Conservation (phyloP, 2,329 filamentous ascomycete species). For the Nemania serpens region DNA sequence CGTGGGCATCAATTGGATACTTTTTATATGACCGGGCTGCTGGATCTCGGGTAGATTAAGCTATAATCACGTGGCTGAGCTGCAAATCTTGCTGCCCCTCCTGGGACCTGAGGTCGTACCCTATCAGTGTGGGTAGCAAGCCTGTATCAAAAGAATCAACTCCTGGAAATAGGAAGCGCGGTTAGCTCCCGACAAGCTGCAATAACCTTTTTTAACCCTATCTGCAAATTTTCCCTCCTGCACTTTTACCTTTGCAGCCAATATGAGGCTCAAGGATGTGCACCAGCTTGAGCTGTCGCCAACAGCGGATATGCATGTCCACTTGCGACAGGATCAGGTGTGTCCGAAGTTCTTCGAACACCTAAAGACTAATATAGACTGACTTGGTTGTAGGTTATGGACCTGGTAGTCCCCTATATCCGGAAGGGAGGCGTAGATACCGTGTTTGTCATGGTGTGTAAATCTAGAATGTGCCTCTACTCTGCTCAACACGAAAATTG, state of each 20-base stretch:
- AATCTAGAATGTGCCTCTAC: constrained; percentile 20
- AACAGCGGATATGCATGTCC: constrained; percentile 71
- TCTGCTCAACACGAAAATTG: constrained; percentile 22
- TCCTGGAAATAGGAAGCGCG: neutral
- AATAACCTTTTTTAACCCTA: neutral
- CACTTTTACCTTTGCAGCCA: constrained; percentile 11
- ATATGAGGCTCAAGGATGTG: constrained; percentile 44
- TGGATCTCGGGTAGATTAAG: too few relatives aligned
- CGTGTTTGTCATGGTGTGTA: constrained; percentile 52
- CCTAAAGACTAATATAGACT: neutral
- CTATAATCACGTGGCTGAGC: too few relatives aligned
- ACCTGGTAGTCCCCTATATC: constrained; percentile 57
- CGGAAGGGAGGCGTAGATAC: constrained; percentile 68
- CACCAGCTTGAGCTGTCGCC: constrained; percentile 60
- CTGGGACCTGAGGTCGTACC: too few relatives aligned
- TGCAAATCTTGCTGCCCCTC: too few relatives aligned
- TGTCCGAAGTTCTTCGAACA: neutral
- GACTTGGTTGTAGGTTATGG: constrained; percentile 54
- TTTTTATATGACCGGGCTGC: too few relatives aligned
- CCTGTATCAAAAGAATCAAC: neutral
- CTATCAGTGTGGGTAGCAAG: too few relatives aligned
- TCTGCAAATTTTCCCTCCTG: neutral
- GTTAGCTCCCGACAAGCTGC: neutral
- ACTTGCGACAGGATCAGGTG: constrained; percentile 66
- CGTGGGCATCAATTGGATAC: too few relatives aligned